phyloP scores from a whole-genome alignment of 176 grass and related monocot genomes.

The Metroxylon sagu region DNA sequence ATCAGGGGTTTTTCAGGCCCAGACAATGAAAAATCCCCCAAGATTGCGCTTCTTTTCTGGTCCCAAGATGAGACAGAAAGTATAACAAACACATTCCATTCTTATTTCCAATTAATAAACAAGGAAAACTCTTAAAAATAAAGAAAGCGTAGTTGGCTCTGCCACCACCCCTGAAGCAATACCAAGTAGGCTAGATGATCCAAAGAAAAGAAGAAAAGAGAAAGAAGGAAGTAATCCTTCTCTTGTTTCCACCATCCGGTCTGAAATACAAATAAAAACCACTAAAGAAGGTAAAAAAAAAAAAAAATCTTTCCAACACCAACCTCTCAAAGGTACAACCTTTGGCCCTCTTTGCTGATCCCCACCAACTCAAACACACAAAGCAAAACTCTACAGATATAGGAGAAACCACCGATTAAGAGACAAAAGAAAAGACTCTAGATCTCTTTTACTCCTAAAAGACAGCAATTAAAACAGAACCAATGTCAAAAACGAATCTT shows the following conservation, averaged over 20 bases:
- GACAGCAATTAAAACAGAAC: neutral
- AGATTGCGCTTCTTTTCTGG: too few relatives aligned
- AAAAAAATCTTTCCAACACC: neutral
- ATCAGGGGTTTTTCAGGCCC: neutral
- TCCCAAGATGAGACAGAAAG: neutral
- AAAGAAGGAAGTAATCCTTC: neutral
- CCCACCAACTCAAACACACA: neutral
- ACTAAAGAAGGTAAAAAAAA: neutral
- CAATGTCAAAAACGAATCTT: neutral
- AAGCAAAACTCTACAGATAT: neutral
- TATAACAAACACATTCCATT: neutral
- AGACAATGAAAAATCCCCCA: neutral
- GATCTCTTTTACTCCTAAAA: too few relatives aligned
- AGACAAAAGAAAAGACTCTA: neutral
- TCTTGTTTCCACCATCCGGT: neutral
- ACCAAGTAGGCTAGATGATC: too few relatives aligned
- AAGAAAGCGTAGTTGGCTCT: neutral
- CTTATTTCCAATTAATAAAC: neutral
- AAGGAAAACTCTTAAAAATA: neutral
- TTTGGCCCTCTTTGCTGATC: neutral
- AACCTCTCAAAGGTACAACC: neutral
- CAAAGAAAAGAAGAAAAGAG: neutral
- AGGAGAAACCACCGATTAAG: neutral
- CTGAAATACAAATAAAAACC: neutral
- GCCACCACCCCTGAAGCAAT: neutral